Base-by-base conservation (phyloP, 2,329 filamentous ascomycete species). In the Aureobasidium vineae region DNA sequence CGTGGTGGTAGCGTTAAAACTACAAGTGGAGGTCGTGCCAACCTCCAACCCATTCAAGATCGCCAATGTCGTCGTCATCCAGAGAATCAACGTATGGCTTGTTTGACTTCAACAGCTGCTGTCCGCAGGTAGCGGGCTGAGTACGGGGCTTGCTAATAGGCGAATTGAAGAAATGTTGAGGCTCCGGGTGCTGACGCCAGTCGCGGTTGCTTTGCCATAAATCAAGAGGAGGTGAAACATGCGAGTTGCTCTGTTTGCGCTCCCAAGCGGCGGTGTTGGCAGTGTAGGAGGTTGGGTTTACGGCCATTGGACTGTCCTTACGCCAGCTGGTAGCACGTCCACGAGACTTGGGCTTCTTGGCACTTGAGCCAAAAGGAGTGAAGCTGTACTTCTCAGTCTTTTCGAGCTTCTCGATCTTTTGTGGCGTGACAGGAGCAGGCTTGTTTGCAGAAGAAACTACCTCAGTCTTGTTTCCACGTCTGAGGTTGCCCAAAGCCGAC, bases 1-100 rank as follows among this genome's bases (percentile, higher is more conserved):
- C 28, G 59, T 19, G 38, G 60, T 53, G 45, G 56, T 50, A 53
- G 65, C 54, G 40, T 45, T 49, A 38, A 76, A 75, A 80, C 82
- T 85, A 86, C 78, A 86, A 83, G 78, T 86, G 84, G 77, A 86
- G 82, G 76, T 88, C 87, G 78, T 90, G 88, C 87, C 91, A 96
- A 81, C 90, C 91, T 83, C 92, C 92, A 87, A 97, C 91, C 89
- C 94, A 96, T 86, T 96, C 92, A 82, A 93, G 81, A 75, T 94
- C 90, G 75, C 88, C 88, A 77, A 91, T 85, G 80, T 90, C 88
- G 75, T 89, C 87, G 49, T 71, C 69, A 43, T 66, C 64, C 43
- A 66, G 26, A 40, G 71, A 67, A 53, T 73, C 70, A 43, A 71
- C 67, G 54, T 72, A 70, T 68, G 73, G 71, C 68, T 70, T 72